phyloP scores from a whole-genome alignment of 441 rosid species.

The Metrosideros polymorpha region DNA sequence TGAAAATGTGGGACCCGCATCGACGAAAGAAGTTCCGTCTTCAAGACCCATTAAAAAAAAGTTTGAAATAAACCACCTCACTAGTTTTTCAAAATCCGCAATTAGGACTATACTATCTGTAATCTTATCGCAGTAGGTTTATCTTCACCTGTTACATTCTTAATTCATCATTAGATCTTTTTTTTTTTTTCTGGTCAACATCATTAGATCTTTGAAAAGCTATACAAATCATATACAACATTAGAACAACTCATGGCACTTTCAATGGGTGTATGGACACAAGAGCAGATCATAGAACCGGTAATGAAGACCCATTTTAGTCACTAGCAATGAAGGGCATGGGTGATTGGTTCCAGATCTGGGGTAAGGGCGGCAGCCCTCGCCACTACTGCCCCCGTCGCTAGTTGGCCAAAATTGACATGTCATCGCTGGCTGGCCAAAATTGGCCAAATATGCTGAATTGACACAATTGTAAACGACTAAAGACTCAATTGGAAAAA shows the following conservation, averaged over 20 bases:
- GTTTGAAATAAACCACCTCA: neutral
- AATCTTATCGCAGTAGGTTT: neutral
- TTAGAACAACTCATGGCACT: neutral
- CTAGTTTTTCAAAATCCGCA: neutral
- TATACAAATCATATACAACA: neutral
- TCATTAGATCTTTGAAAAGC: neutral
- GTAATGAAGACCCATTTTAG: too few species aligned
- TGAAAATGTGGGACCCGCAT: neutral
- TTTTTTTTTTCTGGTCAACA: too few species aligned
- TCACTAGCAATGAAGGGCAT: too few species aligned
- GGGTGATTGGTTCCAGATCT: too few species aligned
- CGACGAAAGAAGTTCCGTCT: neutral
- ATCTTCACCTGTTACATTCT: neutral
- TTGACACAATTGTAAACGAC: too few species aligned
- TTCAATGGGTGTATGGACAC: neutral
- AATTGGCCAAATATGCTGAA: too few species aligned
- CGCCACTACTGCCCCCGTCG: too few species aligned
- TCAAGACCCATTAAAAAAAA: neutral
- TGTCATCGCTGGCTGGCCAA: too few species aligned
- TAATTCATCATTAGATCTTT: neutral
- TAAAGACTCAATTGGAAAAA: too few species aligned
- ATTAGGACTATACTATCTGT: neutral
- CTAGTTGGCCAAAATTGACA: too few species aligned
- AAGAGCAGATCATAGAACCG: too few species aligned
- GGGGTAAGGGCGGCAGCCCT: too few species aligned